Percentiles rank a stretch among this genome's conserved stretches.
phyloP scores from a whole-genome alignment of 306 rosid species.

The Cicer bijugum region DNA sequence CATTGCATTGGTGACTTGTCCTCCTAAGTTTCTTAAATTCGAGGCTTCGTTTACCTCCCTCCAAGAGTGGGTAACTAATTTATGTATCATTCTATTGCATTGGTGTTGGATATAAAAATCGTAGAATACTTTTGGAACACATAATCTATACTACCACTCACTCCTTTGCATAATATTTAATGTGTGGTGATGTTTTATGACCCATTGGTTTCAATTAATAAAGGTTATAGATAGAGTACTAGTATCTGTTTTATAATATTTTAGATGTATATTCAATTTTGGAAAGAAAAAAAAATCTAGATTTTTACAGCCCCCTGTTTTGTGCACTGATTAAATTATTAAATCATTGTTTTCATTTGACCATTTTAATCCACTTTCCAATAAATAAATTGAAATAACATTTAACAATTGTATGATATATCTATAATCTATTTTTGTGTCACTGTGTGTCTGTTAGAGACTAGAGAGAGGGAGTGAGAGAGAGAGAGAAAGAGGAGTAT shows the following conservation, averaged over 20 bases:
- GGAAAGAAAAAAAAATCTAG: not conserved
- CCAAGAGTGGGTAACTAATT: not conserved
- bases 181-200: conserved; percentile 22
- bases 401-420: conserved; percentile 15
- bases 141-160: not conserved
- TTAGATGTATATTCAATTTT: conserved; percentile 17
- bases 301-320: conserved; percentile 3
- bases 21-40: not conserved
- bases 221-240: not conserved
- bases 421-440: conserved; percentile 11
- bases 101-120: conserved; percentile 31
- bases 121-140: conserved; percentile 30
- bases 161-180: conserved; percentile 10
- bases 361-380: not conserved
- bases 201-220: not conserved
- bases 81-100: not conserved
- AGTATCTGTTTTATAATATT: not conserved
- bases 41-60: not conserved
- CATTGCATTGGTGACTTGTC: conserved; percentile 4
- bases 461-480: not conserved
- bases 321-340: not conserved
- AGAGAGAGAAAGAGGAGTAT: not conserved
- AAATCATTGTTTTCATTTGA: not conserved
- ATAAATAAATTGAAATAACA: not conserved
- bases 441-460: not conserved